Conservation (phyloP, 345 rosid species). For the Garcia nutans region DNA sequence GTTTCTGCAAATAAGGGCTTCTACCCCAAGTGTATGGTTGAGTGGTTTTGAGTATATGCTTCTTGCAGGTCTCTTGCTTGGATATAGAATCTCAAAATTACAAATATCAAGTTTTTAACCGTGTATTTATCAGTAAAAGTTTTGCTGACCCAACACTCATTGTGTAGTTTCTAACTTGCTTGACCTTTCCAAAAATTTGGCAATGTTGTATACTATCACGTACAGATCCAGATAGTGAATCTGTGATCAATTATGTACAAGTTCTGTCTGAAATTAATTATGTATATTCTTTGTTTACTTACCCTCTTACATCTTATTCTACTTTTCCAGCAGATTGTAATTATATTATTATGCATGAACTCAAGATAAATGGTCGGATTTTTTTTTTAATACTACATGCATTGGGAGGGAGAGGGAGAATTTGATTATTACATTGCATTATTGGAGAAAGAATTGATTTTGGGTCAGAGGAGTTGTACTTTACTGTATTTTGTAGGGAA, state of each 20-base stretch:
- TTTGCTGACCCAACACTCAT: not conserved
- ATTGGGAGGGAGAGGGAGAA: too few relatives aligned
- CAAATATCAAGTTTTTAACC: not conserved
- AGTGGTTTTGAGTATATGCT: conserved; percentile 66
- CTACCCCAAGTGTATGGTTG: conserved; percentile 75
- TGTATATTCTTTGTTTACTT: too few relatives aligned
- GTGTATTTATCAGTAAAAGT: too few relatives aligned
- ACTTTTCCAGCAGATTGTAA: not conserved
- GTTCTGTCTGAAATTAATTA: not conserved
- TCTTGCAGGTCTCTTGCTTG: not conserved
- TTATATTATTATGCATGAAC: too few relatives aligned
- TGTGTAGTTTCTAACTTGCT: not conserved
- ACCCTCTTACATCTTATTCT: not conserved
- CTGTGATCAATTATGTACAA: not conserved
- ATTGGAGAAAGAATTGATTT: too few relatives aligned
- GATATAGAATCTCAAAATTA: not conserved
- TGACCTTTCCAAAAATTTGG: not conserved
- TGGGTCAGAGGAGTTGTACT: too few relatives aligned
- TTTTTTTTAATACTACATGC: too few relatives aligned
- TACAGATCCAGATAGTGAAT: not conserved
- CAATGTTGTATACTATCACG: too few relatives aligned
- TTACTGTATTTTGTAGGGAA: too few relatives aligned
- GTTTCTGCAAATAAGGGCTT: conserved; percentile 59
- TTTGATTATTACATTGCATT: too few relatives aligned
- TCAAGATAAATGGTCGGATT: too few relatives aligned